Percentiles rank a stretch among this genome's conserved stretches.
These are phyloP conservation scores for Hymenoscyphus scutula DNA, from an alignment of 2,329 filamentous ascomycete species.

Conservation along the genomic window DNA sequence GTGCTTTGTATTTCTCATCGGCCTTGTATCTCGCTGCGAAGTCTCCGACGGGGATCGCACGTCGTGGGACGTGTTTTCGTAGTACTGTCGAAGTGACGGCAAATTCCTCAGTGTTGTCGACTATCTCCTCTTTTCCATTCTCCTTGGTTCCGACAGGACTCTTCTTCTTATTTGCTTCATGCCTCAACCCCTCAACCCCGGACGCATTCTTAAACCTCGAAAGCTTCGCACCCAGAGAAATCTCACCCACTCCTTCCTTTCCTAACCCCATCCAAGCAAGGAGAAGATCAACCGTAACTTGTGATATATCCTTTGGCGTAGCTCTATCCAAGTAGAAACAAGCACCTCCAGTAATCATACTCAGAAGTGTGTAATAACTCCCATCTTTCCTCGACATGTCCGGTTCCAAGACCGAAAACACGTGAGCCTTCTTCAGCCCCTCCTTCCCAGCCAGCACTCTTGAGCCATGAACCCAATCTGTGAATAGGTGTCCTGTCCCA, in stretches of 20 bases:
- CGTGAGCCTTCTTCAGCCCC: slow-evolving; percentile 17
- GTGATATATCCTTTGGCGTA: slow-evolving; percentile 16
- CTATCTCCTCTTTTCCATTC: not conserved
- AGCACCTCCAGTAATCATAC: slow-evolving; percentile 20
- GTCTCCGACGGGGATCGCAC: slow-evolving; percentile 18
- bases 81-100: not conserved
- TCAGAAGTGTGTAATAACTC: slow-evolving; percentile 24
- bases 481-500: slow-evolving; percentile 18
- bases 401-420: slow-evolving; percentile 19
- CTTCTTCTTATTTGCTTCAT: not conserved
- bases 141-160: no score
- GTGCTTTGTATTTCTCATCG: slow-evolving; percentile 17
- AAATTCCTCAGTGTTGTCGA: not conserved
- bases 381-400: slow-evolving; percentile 10
- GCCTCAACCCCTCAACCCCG: slow-evolving; percentile 4
- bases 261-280: slow-evolving; percentile 26
- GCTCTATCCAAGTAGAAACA: slow-evolving; percentile 17
- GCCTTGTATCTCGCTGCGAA: slow-evolving; percentile 22
- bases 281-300: slow-evolving; percentile 22
- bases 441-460: slow-evolving; percentile 14
- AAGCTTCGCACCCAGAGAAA: slow-evolving; percentile 4
- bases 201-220: slow-evolving; percentile 3
- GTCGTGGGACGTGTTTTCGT: slow-evolving; percentile 18
- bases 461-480: slow-evolving; percentile 19
- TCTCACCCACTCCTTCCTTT: slow-evolving; percentile 15